Evolutionary conservation across 768 basidiomycete species (phyloP), one percentile per base, ranked within the genome.

Genomic region (Scleroderma bovista): DNA sequence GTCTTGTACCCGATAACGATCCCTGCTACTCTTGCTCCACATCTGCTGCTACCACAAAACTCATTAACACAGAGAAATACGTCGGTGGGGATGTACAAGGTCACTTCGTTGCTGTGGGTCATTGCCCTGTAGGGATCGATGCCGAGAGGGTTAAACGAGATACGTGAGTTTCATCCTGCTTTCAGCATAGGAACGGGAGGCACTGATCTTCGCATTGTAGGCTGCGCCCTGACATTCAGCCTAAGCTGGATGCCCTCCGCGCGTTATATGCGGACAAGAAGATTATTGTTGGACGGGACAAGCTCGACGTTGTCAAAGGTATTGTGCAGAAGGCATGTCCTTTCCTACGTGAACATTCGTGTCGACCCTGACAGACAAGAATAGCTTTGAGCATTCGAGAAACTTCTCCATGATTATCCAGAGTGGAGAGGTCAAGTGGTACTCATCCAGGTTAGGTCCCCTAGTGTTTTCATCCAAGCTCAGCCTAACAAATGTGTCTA

Each of bases 291-390:
- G 95, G 93, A 16, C 78, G 95, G 8, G 95, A 99, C 69, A 99
- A 99, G 73, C 78, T 98, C 37, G 95, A 98, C 60, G 90, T 93
- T n/a, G 93, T 96, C 60, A 97, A 97, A 72, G 95, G 95, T 39
- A 90, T 99, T 20, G 71, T 97, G 55, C 94, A 98, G 72, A 99
- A 99, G 81, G 87, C 84, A 36, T 13, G 7, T n/a, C 16, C 19
- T 29, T 7, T 36, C n/a, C n/a, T 15, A 36, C 4, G 12, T 20
- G 22, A 20, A 13, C 29, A 17, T 46, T 9, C 38, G 17, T 19
- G 38, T 22, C 20, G 19, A 10, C 12, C 2, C 23, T 40, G 39
- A 13, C 39, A 22, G 20, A 17, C 43, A 5, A 4, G 9, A 29
- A 29, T 56, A 91, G 88, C 80, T 99, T 33, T 87, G 90, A 44